These are phyloP conservation scores for Xylariales sp. DNA, from an alignment of 2,329 filamentous ascomycete genomes.

Conservation along the genomic window DNA sequence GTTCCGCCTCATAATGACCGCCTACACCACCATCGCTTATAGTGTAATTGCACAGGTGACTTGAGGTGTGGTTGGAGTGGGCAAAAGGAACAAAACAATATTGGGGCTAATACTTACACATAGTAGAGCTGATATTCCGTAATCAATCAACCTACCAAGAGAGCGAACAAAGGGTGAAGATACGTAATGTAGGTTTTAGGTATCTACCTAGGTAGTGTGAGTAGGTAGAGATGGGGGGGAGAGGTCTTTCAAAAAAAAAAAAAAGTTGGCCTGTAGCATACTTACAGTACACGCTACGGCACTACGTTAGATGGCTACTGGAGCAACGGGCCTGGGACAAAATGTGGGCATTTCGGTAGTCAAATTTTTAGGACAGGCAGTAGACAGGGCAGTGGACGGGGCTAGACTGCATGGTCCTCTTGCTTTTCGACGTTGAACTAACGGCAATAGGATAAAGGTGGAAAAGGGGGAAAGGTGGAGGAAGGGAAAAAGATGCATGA, in stretches of 20 bases:
- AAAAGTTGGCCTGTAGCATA: too few species aligned
- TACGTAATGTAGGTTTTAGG: too few species aligned
- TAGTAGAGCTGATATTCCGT: constrained; percentile 18
- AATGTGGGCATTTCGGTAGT: constrained; percentile 38
- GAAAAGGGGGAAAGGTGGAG: constrained; percentile 4
- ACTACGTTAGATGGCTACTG: background rate
- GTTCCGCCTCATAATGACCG: background rate
- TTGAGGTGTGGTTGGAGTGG: background rate
- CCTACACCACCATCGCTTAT: background rate
- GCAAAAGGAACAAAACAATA: constrained; percentile 2
- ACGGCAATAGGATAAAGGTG: constrained; percentile 24
- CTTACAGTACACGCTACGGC: background rate
- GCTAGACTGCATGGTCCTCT: constrained; percentile 31
- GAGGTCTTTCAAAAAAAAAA: too few species aligned
- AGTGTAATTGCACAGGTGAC: background rate
- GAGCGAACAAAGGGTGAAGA: background rate
- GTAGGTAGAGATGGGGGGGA: too few species aligned
- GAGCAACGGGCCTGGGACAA: constrained; percentile 12
- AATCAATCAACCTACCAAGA: constrained; percentile 12
- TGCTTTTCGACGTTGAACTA: constrained; percentile 7
- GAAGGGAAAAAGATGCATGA: constrained; percentile 24
- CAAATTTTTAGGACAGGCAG: constrained; percentile 26
- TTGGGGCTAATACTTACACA: background rate
- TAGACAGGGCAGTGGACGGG: constrained; percentile 9
- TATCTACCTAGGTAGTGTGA: too few species aligned